Base-by-base conservation (phyloP, 2,329 filamentous ascomycete species). In the Penicillium sp. region DNA sequence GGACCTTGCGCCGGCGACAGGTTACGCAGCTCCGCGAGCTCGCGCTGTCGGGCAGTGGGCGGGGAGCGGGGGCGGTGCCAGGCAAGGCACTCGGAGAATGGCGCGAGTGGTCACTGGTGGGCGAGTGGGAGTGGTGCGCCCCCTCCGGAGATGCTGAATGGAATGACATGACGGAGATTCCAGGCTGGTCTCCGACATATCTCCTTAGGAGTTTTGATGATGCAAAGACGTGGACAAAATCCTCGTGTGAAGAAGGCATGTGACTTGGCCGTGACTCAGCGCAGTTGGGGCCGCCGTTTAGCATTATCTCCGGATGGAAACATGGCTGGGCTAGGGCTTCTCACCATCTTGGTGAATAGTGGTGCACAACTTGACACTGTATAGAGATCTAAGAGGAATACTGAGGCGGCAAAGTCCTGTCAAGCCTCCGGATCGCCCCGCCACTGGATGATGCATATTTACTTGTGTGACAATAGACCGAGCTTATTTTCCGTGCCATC, bases 1-100 rank as follows among this genome's bases (percentile, higher is more conserved):
- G 66, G 11, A 75, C 70, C 45, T 73, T 73, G 27, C 70, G 59
- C 28, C 67, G 65, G 18, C 70, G 69, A 48, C 70, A 73, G 27
- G 70, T 73, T 13, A 72, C 57, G 55, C 70, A 73, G 47, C 69
- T 72, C 42, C 70, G 65, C 16, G 60, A 57, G 49, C 64, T 68
- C 18, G 47, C 35, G n/a, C 33, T 21, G 23, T 62, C 59, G 18
- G 42, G 19, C 20, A 25, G 25, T 7, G 32, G 45, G 43, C 33
- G 46, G 30, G 52, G 39, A 27, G 37, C 42, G 35, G 48, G 47
- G 41, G 48, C 43, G 45, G 43, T 11, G 20, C 33, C 36, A 30
- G 40, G 30, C 7, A 34, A 33, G 7, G 34, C 32, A 30, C 31
- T 31, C 18, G 32, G 50, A 33, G 49, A 43, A 41, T n/a, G n/a